Evolutionary conservation across 805 yeast species (phyloP), one percentile per base, ranked within the genome.

Genomic region (Hanseniaspora occidentalis): DNA sequence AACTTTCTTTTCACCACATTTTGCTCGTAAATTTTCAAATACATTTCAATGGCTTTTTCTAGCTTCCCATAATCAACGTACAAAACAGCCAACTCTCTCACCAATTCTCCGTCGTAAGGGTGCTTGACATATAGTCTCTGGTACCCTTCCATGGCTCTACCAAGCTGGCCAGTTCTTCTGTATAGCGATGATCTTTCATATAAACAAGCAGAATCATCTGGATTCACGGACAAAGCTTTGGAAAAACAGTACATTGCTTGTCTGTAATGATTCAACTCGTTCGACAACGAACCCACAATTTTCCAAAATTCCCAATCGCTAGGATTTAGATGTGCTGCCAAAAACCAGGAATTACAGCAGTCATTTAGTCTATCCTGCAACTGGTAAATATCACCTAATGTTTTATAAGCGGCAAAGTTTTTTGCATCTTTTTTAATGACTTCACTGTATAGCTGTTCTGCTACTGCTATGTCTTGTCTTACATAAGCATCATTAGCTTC

Each of bases 401-500:
- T 82, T 51, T 82, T 79, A 65, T 88, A 88, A 0, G 96, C 96
- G 35, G 82, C 75, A 56, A 75, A 79, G 54, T 83, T 81, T 47
- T 73, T 73, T 11, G 84, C 79, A 53, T 86, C 95, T 40, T 77
- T 67, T 49, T 78, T 76, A 44, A 89, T 77, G 10, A 85, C 94
- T 45, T 75, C 84, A 48, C 67, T 62, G 58, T 71, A 88, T 38
- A 70, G 54, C 38, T 70, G 61, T 48, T 73, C 70, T 0, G 94
- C 89, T 1, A 62, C 66, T 23, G 69, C 72, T 16, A 72, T 67
- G 50, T 81, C 79, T 37, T 70, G 69, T 23, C 70, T 54, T 1
- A 82, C 94, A 65, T 79, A 86, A 0, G 85, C 83, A 49, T 79
- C 86, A 51, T 84, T 82, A 1, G 94, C 96, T 47, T 69, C 67